Evolutionary conservation across 768 basidiomycete species (phyloP).

Genomic region (Suillus weaverae): DNA sequence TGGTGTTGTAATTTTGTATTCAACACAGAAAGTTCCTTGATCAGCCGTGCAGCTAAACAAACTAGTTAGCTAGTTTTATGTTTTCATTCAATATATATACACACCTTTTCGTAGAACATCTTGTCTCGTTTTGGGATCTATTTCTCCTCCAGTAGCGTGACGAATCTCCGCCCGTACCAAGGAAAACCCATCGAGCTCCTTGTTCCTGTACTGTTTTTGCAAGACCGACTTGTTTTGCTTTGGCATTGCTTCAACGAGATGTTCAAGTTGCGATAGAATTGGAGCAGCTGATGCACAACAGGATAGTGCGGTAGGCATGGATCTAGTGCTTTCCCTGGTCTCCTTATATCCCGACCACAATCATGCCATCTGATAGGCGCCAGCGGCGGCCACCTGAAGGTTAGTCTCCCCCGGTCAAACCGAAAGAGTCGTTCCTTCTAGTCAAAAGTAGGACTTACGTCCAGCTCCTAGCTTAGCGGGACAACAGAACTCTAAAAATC

Average conservation of each 20-base stretch:
- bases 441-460: not conserved
- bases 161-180: conserved; percentile 14
- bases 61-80: not conserved
- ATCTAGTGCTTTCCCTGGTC: not conserved
- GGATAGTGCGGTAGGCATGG: not conserved
- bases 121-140: not conserved
- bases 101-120: conserved; percentile 2
- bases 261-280: not conserved
- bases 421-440: too few species aligned
- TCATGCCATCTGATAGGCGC: not conserved
- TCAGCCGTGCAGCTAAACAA: conserved; percentile 2
- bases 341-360: not conserved
- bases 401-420: too few species aligned
- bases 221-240: conserved; percentile 14
- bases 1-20: not conserved
- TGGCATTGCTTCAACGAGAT: not conserved
- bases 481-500: not conserved
- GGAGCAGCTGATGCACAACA: not conserved
- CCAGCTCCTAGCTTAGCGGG: not conserved
- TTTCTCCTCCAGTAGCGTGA: not conserved
- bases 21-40: not conserved
- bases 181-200: conserved; percentile 19
- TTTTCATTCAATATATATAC: not conserved
- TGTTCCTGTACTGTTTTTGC: conserved; percentile 26
- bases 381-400: not conserved